Conservation (phyloP, 2,329 filamentous ascomycete species). For the Hypomyces perniciosus region DNA sequence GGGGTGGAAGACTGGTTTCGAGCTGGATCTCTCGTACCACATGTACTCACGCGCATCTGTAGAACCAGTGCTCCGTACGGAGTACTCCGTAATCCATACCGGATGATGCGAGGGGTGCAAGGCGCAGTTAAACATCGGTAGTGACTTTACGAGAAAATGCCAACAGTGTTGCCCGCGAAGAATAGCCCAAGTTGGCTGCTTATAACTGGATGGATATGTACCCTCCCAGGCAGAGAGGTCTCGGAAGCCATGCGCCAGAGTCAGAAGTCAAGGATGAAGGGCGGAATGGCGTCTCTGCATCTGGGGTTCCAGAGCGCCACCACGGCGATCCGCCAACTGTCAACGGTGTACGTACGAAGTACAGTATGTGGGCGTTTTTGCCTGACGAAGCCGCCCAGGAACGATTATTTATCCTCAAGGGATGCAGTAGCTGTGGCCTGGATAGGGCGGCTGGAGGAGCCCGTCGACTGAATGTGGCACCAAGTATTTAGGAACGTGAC, state of each 20-base stretch:
- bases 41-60: background rate
- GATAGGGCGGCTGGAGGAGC: too few relatives aligned
- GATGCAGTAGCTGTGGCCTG: background rate
- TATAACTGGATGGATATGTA: slow-evolving; percentile 13
- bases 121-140: background rate
- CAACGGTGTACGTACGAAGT: too few relatives aligned
- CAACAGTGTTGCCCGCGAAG: too few relatives aligned
- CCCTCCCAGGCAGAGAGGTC: slow-evolving; percentile 14
- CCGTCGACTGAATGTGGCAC: too few relatives aligned
- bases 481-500: too few relatives aligned
- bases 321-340: slow-evolving; percentile 9
- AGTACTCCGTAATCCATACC: slow-evolving; percentile 2
- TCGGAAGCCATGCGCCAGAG: slow-evolving; percentile 17
- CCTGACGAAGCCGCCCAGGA: background rate
- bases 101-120: too few relatives aligned
- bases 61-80: slow-evolving; percentile 11
- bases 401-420: background rate
- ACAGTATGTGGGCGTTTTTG: background rate
- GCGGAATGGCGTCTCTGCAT: slow-evolving; percentile 12
- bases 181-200: background rate
- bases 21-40: background rate
- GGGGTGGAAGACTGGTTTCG: slow-evolving; percentile 4
- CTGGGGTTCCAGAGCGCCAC: slow-evolving; percentile 13
- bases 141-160: too few relatives aligned
- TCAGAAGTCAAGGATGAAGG: slow-evolving; percentile 14